These are phyloP conservation scores for Coemansia sp. DNA, from an alignment of 192 early-diverging fungal species.

Conservation along the genomic window DNA sequence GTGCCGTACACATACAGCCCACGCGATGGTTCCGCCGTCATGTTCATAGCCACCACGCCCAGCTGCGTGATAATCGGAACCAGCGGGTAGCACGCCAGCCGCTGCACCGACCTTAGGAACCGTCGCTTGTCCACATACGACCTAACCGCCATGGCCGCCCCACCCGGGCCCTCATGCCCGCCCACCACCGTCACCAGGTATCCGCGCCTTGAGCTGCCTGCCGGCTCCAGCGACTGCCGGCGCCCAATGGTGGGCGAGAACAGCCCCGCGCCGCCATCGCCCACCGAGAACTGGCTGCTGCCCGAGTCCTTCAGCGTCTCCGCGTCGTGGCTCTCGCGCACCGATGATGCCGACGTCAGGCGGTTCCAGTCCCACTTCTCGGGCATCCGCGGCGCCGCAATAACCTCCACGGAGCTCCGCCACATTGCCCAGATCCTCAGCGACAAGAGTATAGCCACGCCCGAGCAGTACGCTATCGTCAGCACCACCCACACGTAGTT, in stretches of 20 bases:
- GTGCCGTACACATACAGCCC: constrained; percentile 40
- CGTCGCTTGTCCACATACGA: constrained; percentile 38
- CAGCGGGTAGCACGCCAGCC: constrained; percentile 42
- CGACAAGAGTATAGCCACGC: constrained; percentile 12
- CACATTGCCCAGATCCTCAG: constrained; percentile 42
- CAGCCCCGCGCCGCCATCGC: neutral
- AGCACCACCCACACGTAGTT: constrained; percentile 34
- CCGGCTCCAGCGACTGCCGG: constrained; percentile 5
- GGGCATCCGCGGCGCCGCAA: constrained; percentile 28
- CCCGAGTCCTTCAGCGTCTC: neutral
- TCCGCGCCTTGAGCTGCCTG: constrained; percentile 3
- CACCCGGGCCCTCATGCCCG: constrained; percentile 1
- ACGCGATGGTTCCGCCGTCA: constrained; percentile 13
- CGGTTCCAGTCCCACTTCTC: constrained; percentile 51
- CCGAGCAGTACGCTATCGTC: constrained; percentile 31
- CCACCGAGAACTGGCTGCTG: neutral
- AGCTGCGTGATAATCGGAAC: constrained; percentile 46
- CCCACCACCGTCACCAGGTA: constrained; percentile 37
- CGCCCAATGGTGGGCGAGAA: neutral
- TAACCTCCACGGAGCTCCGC: constrained; percentile 33
- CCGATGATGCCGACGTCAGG: constrained; percentile 8
- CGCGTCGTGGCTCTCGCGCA: constrained; percentile 15
- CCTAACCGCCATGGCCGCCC: constrained; percentile 24
- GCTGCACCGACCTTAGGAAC: constrained; percentile 45
- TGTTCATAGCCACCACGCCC: constrained; percentile 42